Base-by-base conservation (phyloP, 345 rosid genomes). In the Citrus medica region DNA sequence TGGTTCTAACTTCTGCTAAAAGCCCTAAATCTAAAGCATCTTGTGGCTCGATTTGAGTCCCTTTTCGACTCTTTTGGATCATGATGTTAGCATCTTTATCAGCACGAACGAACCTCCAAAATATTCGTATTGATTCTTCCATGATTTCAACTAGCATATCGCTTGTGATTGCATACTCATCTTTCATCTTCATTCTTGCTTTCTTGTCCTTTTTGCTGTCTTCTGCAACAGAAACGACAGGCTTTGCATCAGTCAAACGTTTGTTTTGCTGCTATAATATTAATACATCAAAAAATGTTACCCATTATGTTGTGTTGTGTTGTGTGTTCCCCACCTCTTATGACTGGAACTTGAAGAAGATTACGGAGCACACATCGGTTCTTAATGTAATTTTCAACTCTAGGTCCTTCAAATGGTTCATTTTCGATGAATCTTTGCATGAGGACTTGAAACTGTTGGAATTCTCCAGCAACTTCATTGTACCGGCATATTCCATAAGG, bases 111-210 rank as follows among this genome's bases (percentile, higher is more conserved):
- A 94, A 94, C 67, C 82, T 84, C 99, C 99, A 94, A 48, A 92
- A 92, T n/a, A 89, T 86, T 81, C 97, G 78, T 76, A 96, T 92
- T 4, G 98, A 91, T 86, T 96, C 99, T 70, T 96, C 97, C 89
- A 94, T 81, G 65, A 90, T 94, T 79, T 96, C 97, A 16, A 92
- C 90, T n/a, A 96, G 84, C 77, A 68, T 81, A 4, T 94, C 92
- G 33, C 93, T 90, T 24, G 87, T 87, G 70, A 90, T 83, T 69
- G 84, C 82, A 58, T 83, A 74, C 0, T 79, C 89, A 17, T 87
- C 89, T 77, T 75, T 82, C 51, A 75, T 82, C 79, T 56, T 89
- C 72, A 79, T 78, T 83, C 86, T 85, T 35, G 75, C 87, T 51
- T 82, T 92, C 78, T 76, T 91, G 71, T 83, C 90, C 82, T 88